Base-by-base conservation (phyloP, 2,329 filamentous ascomycete species). In the Dothideomycetes sp. region DNA sequence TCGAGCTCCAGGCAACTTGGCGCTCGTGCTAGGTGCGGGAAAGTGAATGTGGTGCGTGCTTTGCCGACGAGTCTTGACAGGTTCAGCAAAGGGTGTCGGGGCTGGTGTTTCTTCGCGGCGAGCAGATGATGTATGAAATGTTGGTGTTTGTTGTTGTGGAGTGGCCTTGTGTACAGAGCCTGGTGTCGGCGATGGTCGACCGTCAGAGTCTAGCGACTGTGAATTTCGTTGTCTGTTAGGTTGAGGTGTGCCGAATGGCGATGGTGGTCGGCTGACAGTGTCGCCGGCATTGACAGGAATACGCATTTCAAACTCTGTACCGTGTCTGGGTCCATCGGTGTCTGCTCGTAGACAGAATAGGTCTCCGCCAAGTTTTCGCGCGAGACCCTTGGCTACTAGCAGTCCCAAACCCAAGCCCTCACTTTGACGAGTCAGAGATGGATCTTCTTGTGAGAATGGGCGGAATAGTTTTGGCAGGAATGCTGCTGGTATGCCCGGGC, bases 301-400 rank as follows among this genome's bases (percentile, higher is more conserved):
- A 35, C 73, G 71, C 49, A 84, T 76, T 49, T 82, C 73, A 52
- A 84, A 84, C 47, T 82, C 77, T 1, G 77, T 76, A 9, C 80
- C 80, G 50, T 70, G 73, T 22, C 66, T 58, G 8, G 75, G 70
- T 0, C 77, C 78, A 7, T 68, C 63, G 0, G 77, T 79, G 22
- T 75, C 72, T 4, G 80, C 81, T 36, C 71, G 68, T 31, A 77
- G 68, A 48, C 79, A 76, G 37, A 73, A 69, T 15, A 84, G 61
- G 56, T 84, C 79, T 12, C 80, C 80, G 18, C 79, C 77, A 41
- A 84, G 70, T 53, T 78, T 80, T 39, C 79, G 68, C 4, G 79
- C 76, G 34, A 83, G 65, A 3, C 79, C 79, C 57, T 83, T 84
- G 1, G 79, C 80, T n/a, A 84, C 80, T 52, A 84, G 68, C 9